Base-by-base conservation (phyloP, 306 rosid species). In the Neltuma alba region DNA sequence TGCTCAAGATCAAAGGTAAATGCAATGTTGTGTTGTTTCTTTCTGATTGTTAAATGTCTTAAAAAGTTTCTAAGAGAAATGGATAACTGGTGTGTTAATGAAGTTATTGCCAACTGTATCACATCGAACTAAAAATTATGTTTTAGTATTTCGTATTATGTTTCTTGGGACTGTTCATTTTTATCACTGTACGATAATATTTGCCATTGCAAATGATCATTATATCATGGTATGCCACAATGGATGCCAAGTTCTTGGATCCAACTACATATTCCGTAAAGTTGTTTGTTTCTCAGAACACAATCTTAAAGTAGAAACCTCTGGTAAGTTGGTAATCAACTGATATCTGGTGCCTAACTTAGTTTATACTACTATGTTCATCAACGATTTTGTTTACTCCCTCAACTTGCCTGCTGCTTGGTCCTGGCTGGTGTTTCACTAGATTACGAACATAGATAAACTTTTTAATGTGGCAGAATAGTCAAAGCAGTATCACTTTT, bases 1-100 rank as follows among this genome's bases (percentile, higher is more conserved):
- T 41, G 94, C 93, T 61, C 83, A 40, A 69, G 97, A 93, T 88
- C 89, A 82, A 42, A 91, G 97, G 98, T 93, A 83, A 30, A 23
- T 34, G 8, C 16, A 61, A 72, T 36, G 76, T 60, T 70, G 54
- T 73, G 45, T 42, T 48, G 52, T 66, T 76, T 48, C 79, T 73
- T 80, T 80, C 61, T 70, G 18, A 21, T 75, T 63, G 41, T 34
- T 70, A 77, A 37, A 57, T 37, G 36, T 52, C 71, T 45, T 31
- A 16, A 72, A 58, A 76, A 77, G 27, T 58, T 37, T 31, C 18
- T 21, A 2, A 16, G 68, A 37, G 78, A 57, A 37, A 38, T 74
- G 78, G 31, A 40, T 58, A 40, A 54, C 73, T 40, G 54, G 47
- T 41, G 62, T 62, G 61, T 74, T 36, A 13, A 44, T 44, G 66